Percentiles rank a stretch among this genome's conserved stretches.
Conservation (phyloP, 768 basidiomycete genomes). For the Leccinum pellstonianum region DNA sequence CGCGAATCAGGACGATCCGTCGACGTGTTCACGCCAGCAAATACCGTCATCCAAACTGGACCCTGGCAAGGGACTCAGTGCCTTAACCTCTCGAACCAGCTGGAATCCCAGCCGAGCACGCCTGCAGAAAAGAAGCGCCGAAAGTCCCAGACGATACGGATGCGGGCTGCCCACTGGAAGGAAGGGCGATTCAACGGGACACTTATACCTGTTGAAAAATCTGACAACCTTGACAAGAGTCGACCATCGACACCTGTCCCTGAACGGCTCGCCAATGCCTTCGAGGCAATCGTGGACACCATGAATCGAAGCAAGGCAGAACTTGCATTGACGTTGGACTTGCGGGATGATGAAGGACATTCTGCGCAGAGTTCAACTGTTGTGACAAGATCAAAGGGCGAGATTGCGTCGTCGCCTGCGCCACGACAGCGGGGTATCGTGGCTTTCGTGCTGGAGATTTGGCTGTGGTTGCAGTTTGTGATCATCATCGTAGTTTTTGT, state of each 20-base stretch:
- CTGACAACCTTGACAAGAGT: constrained; percentile 16
- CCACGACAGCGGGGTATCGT: constrained; percentile 36
- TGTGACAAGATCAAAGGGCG: constrained; percentile 4
- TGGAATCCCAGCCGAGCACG: constrained; percentile 21
- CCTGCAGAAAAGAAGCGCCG: constrained; percentile 32
- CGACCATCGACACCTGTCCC: constrained; percentile 37
- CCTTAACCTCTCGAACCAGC: constrained; percentile 22
- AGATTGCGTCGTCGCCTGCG: constrained; percentile 10
- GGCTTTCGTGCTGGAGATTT: constrained; percentile 63
- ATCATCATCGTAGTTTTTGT: constrained; percentile 76
- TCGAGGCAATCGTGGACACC: constrained; percentile 48
- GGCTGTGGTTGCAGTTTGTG: constrained; percentile 82
- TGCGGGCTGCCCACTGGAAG: constrained; percentile 59
- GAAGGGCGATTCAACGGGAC: constrained; percentile 51
- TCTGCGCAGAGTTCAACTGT: constrained; percentile 1
- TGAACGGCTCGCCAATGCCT: constrained; percentile 40
- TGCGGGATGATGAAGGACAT: constrained; percentile 7
- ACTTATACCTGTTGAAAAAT: constrained; percentile 22
- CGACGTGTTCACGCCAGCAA: constrained; percentile 4
- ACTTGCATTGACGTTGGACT: constrained; percentile 7
- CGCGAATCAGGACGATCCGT: constrained; percentile 2
- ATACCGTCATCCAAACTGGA: constrained; percentile 5
- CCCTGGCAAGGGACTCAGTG: constrained; percentile 14
- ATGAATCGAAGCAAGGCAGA: constrained; percentile 29
- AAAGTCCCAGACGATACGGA: constrained; percentile 51